These are phyloP conservation scores for Mallotus nudiflorus DNA, from an alignment of 345 rosid genomes.

Conservation along the genomic window DNA sequence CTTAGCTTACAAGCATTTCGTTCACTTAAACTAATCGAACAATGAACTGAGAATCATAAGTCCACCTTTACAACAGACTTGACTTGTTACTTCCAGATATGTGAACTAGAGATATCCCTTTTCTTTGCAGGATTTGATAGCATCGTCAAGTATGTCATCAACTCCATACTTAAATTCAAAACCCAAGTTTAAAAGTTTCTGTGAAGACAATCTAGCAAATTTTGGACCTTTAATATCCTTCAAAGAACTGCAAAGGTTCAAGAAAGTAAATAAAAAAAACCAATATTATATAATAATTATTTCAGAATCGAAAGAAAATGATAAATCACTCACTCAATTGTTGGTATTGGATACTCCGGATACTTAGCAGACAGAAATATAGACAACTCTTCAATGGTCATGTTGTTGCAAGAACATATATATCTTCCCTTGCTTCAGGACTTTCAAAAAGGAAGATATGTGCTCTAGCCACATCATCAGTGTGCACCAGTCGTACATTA, in stretches of 20 bases:
- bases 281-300: not conserved
- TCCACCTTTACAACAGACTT: too few relatives aligned
- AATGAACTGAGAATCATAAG: too few relatives aligned
- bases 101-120: constrained; percentile 32
- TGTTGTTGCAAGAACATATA: constrained; percentile 42
- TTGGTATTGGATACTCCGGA: constrained; percentile 45
- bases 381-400: constrained; percentile 39
- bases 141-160: constrained; percentile 38
- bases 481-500: constrained; percentile 2
- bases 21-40: too few relatives aligned
- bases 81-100: too few relatives aligned
- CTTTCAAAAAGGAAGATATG: constrained; percentile 51
- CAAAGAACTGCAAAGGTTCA: constrained; percentile 19
- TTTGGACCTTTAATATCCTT: constrained; percentile 23
- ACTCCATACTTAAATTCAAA: constrained; percentile 30
- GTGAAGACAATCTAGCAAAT: constrained; percentile 2
- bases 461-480: constrained; percentile 55
- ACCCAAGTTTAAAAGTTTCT: constrained; percentile 41
- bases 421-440: constrained; percentile 56
- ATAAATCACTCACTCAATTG: constrained; percentile 39
- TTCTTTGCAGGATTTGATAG: constrained; percentile 41
- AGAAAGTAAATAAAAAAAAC: not conserved
- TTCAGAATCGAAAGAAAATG: not conserved
- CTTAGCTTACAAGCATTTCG: too few relatives aligned
- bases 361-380: constrained; percentile 36